Conservation (phyloP, 495 filamentous ascomycete genomes). For the Tetracladium marchalianum region DNA sequence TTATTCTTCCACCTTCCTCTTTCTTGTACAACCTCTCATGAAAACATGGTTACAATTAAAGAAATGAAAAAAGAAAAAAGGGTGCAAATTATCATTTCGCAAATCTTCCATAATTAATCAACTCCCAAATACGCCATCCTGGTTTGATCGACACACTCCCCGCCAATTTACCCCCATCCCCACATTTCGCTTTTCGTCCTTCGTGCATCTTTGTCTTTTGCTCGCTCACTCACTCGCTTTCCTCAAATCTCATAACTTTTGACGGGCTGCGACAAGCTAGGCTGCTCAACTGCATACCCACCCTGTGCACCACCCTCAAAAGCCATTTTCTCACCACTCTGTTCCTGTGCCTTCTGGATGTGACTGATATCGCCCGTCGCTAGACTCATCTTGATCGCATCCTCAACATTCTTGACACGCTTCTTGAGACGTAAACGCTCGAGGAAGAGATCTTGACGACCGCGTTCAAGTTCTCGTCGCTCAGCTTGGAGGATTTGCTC, state of each 20-base stretch:
- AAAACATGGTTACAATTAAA: no score
- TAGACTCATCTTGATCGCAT: constrained; percentile 54
- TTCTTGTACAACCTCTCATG: no score
- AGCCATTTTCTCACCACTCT: constrained; percentile 46
- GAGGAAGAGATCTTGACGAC: constrained; percentile 83
- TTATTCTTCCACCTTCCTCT: no score
- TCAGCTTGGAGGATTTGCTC: constrained; percentile 85
- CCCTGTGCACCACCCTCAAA: constrained; percentile 42
- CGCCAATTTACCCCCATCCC: neutral
- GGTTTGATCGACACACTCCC: neutral
- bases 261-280: constrained; percentile 47
- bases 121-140: neutral
- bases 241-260: constrained; percentile 20
- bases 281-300: constrained; percentile 46
- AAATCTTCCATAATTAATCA: constrained; percentile 4
- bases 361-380: constrained; percentile 51
- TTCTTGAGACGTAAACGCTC: constrained; percentile 86
- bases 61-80: neutral
- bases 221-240: no score
- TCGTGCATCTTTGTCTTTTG: constrained; percentile 8
- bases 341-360: constrained; percentile 40
- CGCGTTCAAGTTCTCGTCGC: constrained; percentile 81
- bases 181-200: constrained; percentile 1
- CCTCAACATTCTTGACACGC: constrained; percentile 72
- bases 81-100: constrained; percentile 1